Evolutionary conservation across 2,329 filamentous ascomycete species (phyloP).

Genomic region (Alternaria atra): DNA sequence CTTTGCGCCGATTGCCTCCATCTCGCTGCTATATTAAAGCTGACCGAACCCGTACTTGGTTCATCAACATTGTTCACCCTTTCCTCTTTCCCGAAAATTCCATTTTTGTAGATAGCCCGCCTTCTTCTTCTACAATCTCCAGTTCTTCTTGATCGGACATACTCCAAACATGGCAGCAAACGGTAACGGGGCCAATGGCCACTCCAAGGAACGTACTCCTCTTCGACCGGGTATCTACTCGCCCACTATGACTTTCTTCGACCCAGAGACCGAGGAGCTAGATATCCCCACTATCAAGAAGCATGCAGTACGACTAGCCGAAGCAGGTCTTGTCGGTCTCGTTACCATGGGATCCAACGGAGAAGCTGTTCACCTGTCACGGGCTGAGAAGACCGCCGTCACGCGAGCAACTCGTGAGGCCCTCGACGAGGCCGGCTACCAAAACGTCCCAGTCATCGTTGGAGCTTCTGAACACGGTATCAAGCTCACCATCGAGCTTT

Average conservation of each 20-base stretch:
- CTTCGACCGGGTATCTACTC: conserved; percentile 86
- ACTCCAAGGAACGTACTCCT: conserved; percentile 57
- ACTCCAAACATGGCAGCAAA: conserved; percentile 39
- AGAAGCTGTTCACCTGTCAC: conserved; percentile 84
- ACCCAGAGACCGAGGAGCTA: conserved; percentile 82
- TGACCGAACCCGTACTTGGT: conserved; percentile 40
- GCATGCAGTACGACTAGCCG: conserved; percentile 79
- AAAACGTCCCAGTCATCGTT: conserved; percentile 79
- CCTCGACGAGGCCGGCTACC: conserved; percentile 81
- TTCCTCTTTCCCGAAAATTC: conserved; percentile 26
- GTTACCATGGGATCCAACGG: conserved; percentile 92
- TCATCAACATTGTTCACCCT: conserved; percentile 21
- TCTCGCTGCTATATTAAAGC: conserved; percentile 51
- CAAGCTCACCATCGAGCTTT: conserved; percentile 78
- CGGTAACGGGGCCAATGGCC: conserved; percentile 49
- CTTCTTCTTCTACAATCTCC: not conserved
- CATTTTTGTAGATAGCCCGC: conserved; percentile 7
- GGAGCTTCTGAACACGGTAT: conserved; percentile 85
- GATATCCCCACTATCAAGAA: conserved; percentile 81
- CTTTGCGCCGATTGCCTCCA: conserved; percentile 46
- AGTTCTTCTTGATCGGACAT: conserved; percentile 2
- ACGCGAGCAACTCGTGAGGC: conserved; percentile 82
- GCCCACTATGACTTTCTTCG: conserved; percentile 90
- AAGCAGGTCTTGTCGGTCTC: conserved; percentile 80
- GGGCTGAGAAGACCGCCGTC: conserved; percentile 77